Percentiles rank a stretch among this genome's conserved stretches.
phyloP scores from a whole-genome alignment of 2,329 filamentous ascomycete species.

The Triangularia setosa region DNA sequence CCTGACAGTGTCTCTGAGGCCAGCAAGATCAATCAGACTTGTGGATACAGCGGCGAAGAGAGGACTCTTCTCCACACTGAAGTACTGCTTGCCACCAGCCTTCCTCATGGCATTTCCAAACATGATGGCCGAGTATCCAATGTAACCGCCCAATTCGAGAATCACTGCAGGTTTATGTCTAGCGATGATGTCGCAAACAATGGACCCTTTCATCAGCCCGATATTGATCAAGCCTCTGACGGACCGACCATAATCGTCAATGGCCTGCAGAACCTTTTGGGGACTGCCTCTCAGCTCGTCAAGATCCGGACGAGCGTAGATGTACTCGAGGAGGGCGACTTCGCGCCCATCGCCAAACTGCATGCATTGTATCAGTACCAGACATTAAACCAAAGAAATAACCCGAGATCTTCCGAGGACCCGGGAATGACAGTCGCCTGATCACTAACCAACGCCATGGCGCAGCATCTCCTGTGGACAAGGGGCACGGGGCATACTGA shows the following conservation, averaged over 20 bases:
- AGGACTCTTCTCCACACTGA: slow-evolving; percentile 68
- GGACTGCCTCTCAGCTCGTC: slow-evolving; percentile 63
- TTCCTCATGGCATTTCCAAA: slow-evolving; percentile 64
- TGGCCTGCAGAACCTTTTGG: slow-evolving; percentile 58
- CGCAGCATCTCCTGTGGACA: background rate
- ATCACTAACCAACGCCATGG: slow-evolving; percentile 17
- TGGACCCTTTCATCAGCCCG: slow-evolving; percentile 68
- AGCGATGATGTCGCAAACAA: slow-evolving; percentile 65
- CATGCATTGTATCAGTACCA: background rate
- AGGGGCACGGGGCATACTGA: slow-evolving; percentile 5
- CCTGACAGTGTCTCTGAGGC: slow-evolving; percentile 64
- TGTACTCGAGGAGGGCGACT: slow-evolving; percentile 65
- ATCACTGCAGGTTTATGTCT: slow-evolving; percentile 46
- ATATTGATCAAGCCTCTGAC: slow-evolving; percentile 78
- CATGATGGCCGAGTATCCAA: slow-evolving; percentile 76
- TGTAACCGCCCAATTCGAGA: slow-evolving; percentile 75
- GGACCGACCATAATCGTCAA: slow-evolving; percentile 61
- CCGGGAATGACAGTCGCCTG: background rate
- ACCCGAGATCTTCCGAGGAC: background rate
- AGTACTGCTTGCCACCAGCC: slow-evolving; percentile 62
- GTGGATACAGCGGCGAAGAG: slow-evolving; percentile 69
- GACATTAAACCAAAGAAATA: too few relatives aligned
- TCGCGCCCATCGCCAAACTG: slow-evolving; percentile 69
- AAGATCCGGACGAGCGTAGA: slow-evolving; percentile 59
- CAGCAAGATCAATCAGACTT: slow-evolving; percentile 68